These are phyloP conservation scores for Trypanosoma platydactyli DNA, from an alignment of 208 protist genomes.

Conservation along the genomic window DNA sequence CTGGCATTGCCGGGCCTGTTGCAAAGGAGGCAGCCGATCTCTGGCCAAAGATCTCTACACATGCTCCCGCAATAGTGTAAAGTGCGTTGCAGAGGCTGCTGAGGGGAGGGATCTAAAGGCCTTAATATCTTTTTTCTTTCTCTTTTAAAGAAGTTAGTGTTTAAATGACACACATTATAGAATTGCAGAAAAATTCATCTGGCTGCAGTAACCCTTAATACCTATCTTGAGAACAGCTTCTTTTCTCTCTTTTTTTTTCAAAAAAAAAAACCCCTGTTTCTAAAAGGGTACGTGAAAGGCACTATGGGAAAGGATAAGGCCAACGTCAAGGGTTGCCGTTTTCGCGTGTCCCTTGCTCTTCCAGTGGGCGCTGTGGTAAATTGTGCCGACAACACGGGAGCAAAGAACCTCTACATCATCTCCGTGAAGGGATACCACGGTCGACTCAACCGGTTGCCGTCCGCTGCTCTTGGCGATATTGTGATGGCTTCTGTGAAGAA, in stretches of 20 bases:
- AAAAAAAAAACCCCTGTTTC: too few relatives aligned
- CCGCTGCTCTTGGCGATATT: conserved; percentile 98
- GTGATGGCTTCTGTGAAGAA: conserved; percentile 99
- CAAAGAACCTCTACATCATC: conserved; percentile 99
- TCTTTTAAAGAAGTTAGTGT: neutral
- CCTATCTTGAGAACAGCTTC: neutral
- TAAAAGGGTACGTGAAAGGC: neutral
- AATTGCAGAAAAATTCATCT: too few relatives aligned
- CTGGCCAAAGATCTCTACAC: conserved; percentile 99
- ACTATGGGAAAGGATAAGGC: conserved; percentile 90
- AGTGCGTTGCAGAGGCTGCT: neutral
- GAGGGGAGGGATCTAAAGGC: neutral
- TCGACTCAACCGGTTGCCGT: conserved; percentile 98
- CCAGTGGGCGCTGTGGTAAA: conserved; percentile 99
- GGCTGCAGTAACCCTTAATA: too few relatives aligned
- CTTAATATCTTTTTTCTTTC: conserved; percentile 3
- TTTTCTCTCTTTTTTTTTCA: neutral
- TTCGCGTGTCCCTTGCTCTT: conserved; percentile 98
- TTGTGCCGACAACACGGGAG: conserved; percentile 99
- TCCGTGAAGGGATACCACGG: conserved; percentile 98
- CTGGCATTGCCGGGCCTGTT: conserved; percentile 99
- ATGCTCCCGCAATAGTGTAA: conserved; percentile 97
- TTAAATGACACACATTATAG: too few relatives aligned
- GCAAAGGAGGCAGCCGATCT: conserved; percentile 99
- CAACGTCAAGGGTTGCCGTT: conserved; percentile 96